A percentile compares a stretch with the other conserved stretches of the same genome.
Conservation (phyloP, 169 alveolate genomes). For the Sarcocystis neurona region DNA sequence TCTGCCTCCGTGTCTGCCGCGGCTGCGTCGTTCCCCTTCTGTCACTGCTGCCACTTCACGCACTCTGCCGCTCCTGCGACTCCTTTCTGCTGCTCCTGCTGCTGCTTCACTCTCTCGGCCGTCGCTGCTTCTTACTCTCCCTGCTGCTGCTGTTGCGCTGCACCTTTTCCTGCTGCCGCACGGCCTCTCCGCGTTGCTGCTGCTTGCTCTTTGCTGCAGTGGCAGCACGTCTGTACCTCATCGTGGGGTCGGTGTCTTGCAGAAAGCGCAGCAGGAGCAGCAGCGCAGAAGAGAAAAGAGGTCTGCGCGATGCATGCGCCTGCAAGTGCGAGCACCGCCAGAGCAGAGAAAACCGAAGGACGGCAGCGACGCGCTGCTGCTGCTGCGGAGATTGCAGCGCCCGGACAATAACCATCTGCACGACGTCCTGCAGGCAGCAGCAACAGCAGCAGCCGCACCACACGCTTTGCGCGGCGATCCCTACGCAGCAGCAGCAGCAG, state of each 20-base stretch:
- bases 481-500: background rate
- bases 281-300: background rate
- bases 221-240: background rate
- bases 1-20: no score
- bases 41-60: no score
- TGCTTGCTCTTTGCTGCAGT: background rate
- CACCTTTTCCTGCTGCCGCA: no score
- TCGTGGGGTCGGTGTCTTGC: background rate
- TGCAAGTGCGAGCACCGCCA: constrained; percentile 11
- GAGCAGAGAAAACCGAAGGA: constrained; percentile 6
- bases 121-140: no score
- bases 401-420: background rate
- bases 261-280: background rate
- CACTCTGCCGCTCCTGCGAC: no score
- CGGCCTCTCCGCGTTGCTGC: background rate
- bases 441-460: background rate
- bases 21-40: no score
- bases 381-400: constrained; percentile 13
- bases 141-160: no score
- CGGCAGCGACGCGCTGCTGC: background rate
- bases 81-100: no score
- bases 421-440: background rate
- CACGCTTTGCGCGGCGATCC: background rate
- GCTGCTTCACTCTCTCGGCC: no score
- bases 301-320: background rate